Evolutionary conservation across 306 rosid genomes (phyloP).

Genomic region (Malus asiatica): DNA sequence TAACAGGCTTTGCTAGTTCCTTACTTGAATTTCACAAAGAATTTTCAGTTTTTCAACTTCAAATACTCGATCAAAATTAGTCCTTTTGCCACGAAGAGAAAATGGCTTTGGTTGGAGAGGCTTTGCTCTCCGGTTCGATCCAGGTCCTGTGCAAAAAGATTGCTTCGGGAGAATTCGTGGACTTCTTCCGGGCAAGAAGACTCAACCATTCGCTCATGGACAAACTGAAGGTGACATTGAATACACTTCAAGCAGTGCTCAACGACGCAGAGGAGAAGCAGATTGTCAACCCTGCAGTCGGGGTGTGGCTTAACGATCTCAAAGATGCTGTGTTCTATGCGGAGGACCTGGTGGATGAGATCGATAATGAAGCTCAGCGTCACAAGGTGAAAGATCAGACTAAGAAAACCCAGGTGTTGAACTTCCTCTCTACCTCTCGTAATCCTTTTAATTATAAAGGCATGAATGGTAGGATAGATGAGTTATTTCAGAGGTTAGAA

Average conservation of each 20-base stretch:
- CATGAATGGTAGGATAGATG: background rate
- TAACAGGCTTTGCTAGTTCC: no score
- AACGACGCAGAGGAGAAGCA: background rate
- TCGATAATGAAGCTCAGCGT: background rate
- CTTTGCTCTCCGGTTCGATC: background rate
- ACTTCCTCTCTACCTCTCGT: background rate
- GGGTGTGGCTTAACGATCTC: background rate
- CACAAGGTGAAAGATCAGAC: background rate
- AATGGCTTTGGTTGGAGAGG: background rate
- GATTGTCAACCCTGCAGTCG: background rate
- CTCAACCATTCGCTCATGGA: background rate
- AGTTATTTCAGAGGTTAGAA: background rate
- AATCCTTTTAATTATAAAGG: background rate
- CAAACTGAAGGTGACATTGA: background rate
- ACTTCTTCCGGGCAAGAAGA: background rate
- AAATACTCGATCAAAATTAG: no score
- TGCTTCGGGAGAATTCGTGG: background rate
- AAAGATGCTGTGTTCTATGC: background rate
- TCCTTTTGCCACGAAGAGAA: no score
- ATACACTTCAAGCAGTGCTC: background rate
- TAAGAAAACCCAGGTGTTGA: background rate
- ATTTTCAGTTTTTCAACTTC: no score
- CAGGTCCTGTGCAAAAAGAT: background rate
- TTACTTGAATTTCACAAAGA: no score
- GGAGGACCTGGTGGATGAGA: background rate